Conservation (phyloP, 768 basidiomycete species). For the Astraeus odoratus region DNA sequence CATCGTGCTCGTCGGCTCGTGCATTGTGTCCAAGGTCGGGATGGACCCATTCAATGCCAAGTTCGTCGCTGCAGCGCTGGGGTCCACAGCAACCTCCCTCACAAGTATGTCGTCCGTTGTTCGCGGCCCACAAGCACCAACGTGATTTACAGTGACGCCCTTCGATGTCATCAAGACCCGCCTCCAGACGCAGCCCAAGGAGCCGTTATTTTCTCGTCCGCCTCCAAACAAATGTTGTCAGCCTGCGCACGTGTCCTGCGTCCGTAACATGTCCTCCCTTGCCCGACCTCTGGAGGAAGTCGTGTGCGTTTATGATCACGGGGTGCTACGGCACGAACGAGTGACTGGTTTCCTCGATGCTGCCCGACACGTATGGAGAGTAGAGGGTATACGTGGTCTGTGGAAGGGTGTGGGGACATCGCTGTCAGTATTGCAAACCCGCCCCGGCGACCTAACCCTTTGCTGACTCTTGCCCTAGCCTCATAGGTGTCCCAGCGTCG, state of each 20-base stretch:
- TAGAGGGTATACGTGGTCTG: conserved; percentile 76
- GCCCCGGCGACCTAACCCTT: conserved; percentile 4
- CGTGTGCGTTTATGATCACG: conserved; percentile 76
- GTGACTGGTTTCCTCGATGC: conserved; percentile 86
- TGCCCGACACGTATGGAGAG: conserved; percentile 67
- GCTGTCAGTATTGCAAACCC: conserved; percentile 45
- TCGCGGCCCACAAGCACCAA: not conserved
- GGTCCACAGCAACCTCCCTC: conserved; percentile 74
- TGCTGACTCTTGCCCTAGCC: conserved; percentile 32
- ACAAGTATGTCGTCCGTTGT: conserved; percentile 51
- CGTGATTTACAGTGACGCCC: conserved; percentile 78
- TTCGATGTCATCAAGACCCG: conserved; percentile 98
- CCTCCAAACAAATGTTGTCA: conserved; percentile 65
- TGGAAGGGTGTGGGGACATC: conserved; percentile 97
- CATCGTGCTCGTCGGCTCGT: conserved; percentile 1
- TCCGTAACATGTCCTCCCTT: conserved; percentile 73
- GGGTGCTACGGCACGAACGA: conserved; percentile 60
- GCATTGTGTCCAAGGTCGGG: no score
- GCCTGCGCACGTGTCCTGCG: conserved; percentile 45
- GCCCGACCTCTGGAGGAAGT: conserved; percentile 58
- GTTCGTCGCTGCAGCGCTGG: conserved; percentile 70
- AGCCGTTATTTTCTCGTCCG: conserved; percentile 45
- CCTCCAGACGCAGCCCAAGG: conserved; percentile 82
- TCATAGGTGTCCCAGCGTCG: conserved; percentile 88
- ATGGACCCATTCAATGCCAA: conserved; percentile 80